These are phyloP conservation scores for Paecilomyces formosus DNA, from an alignment of 2,329 filamentous ascomycete genomes.

Conservation along the genomic window DNA sequence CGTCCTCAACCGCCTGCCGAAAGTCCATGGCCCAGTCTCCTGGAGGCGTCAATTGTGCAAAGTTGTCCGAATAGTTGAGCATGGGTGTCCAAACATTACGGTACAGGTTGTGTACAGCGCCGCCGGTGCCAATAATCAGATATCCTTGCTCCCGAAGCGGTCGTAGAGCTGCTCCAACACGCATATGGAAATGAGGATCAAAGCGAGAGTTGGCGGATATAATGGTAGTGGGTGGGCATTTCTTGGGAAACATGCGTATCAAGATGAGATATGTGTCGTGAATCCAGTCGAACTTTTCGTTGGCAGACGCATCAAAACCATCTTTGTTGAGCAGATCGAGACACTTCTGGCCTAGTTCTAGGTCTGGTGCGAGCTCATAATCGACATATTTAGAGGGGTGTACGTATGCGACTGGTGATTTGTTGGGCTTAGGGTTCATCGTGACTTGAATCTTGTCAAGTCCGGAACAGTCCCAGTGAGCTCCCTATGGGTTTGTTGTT, in stretches of 20 bases:
- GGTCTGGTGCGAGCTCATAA: conserved; percentile 56
- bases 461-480: conserved; percentile 56
- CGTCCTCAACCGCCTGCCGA: no score
- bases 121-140: no score
- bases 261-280: conserved; percentile 64
- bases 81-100: no score
- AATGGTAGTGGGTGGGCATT: conserved; percentile 58
- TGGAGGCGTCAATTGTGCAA: no score
- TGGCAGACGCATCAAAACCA: conserved; percentile 49
- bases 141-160: no score
- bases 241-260: conserved; percentile 60
- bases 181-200: no score
- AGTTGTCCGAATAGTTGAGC: no score
- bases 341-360: conserved; percentile 44
- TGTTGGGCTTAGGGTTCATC: conserved; percentile 52
- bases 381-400: conserved; percentile 57
- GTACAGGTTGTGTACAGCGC: no score
- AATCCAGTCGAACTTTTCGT: conserved; percentile 60
- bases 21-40: no score
- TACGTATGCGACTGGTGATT: conserved; percentile 60
- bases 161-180: no score
- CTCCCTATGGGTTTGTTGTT: conserved; percentile 38
- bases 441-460: conserved; percentile 51
- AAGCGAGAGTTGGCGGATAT: no score
- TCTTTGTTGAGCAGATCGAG: conserved; percentile 42